Evolutionary conservation across 2,329 filamentous ascomycete species (phyloP).

Genomic region (Cladobotryum protrusum): DNA sequence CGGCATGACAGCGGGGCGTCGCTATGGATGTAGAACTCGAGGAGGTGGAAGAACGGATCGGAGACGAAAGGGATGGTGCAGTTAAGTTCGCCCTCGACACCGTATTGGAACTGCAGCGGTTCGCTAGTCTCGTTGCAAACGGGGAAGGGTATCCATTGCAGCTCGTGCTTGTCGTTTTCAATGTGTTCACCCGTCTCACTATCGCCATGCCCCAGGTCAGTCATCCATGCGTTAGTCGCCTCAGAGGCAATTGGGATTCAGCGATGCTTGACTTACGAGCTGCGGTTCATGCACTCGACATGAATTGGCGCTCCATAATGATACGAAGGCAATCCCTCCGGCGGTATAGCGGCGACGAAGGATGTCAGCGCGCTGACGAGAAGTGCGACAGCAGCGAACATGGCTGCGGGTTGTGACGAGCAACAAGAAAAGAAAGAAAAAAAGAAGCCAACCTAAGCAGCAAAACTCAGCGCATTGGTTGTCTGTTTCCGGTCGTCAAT

Average conservation of each 20-base stretch:
- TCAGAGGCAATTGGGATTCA: background rate
- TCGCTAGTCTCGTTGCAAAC: constrained; percentile 80
- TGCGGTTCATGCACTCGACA: constrained; percentile 69
- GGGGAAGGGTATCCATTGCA: constrained; percentile 89
- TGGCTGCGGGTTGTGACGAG: background rate
- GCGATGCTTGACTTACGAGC: constrained; percentile 47
- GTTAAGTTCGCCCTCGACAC: constrained; percentile 72
- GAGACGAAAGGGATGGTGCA: constrained; percentile 73
- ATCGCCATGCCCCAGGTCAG: constrained; percentile 10
- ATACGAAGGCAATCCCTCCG: constrained; percentile 51
- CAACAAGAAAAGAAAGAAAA: background rate
- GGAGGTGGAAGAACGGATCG: constrained; percentile 78
- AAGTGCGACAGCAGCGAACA: constrained; percentile 3
- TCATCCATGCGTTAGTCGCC: background rate
- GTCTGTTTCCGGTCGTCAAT: no score
- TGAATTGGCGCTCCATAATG: constrained; percentile 61
- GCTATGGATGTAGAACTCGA: constrained; percentile 97
- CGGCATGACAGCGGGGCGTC: constrained; percentile 91
- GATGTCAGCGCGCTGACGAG: constrained; percentile 21
- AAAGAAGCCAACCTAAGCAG: background rate
- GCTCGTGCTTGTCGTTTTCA: constrained; percentile 69
- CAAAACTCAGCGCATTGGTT: no score
- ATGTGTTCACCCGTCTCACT: constrained; percentile 90
- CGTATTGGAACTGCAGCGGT: constrained; percentile 81
- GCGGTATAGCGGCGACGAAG: constrained; percentile 25